A percentile compares a stretch with the other conserved stretches of the same genome.
phyloP scores from a whole-genome alignment of 768 basidiomycete species.

The Kwoniella dendrophila region DNA sequence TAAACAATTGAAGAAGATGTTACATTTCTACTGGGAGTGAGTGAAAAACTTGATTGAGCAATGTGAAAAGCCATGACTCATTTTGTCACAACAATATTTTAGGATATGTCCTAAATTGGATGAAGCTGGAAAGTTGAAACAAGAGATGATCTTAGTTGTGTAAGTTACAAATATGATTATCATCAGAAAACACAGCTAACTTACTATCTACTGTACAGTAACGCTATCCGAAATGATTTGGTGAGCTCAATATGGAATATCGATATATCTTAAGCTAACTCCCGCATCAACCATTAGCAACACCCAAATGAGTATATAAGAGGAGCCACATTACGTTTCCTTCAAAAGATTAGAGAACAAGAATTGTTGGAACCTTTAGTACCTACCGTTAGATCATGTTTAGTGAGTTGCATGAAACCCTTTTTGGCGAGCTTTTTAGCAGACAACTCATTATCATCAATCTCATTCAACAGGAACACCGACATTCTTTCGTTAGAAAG shows the following conservation, averaged over 20 bases:
- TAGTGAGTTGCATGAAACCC: conserved; percentile 57
- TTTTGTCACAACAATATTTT: not conserved
- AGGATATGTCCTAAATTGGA: conserved; percentile 96
- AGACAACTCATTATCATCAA: not conserved
- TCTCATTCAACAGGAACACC: conserved; percentile 69
- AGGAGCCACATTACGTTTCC: conserved; percentile 92
- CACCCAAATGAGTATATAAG: conserved; percentile 99
- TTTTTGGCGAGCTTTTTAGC: not conserved
- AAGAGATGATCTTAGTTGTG: conserved; percentile 99
- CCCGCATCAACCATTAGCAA: conserved; percentile 64
- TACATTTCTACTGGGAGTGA: conserved; percentile 60
- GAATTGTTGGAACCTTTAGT: conserved; percentile 95
- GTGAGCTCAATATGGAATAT: conserved; percentile 60
- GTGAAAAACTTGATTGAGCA: conserved; percentile 17
- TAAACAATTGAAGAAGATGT: conserved; percentile 94
- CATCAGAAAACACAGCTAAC: conserved; percentile 2
- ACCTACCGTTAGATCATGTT: conserved; percentile 86
- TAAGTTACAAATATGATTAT: conserved; percentile 62
- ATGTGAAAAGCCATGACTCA: not conserved
- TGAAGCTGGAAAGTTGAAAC: conserved; percentile 94
- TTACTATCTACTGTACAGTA: conserved; percentile 60
- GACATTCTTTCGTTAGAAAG: conserved; percentile 96
- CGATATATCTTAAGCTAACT: not conserved
- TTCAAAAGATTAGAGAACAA: conserved; percentile 92
- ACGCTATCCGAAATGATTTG: conserved; percentile 96